Base-by-base conservation (phyloP, 129 eudicot genomes). In the Ambrosia trifida region DNA sequence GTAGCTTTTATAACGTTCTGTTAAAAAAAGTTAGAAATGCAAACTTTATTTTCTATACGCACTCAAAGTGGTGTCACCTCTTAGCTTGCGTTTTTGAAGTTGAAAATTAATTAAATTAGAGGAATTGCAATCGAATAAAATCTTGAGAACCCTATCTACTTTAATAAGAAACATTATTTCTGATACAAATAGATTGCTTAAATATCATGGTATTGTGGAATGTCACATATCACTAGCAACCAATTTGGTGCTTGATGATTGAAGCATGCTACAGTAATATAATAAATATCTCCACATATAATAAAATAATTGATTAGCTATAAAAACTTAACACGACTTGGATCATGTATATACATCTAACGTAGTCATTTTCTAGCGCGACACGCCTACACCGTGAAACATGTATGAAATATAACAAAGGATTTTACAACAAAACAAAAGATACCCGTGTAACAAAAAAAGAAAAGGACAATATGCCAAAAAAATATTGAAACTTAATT, bases 151-250 rank as follows among this genome's bases (percentile, higher is more conserved):
- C 75, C 24, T 76, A 76, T 76, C 80, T 60, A 49, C 70, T 58
- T 10, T 3, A 47, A 58, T 66, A 58, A 76, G 19, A 59, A 76
- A 76, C 32, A 76, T 46, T 76, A 76, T 76, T 59, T 59, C 43
- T 54, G 75, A 69, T 68, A 68, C 80, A 49, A 35, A 33, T 60
- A 9, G 75, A 59, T 76, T 43, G 50, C 43, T 8, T 13, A 68
- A 60, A 68, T 76, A 76, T 68, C 74, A 58, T 68, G 60, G 45
- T 47, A 59, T 68, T 59, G 46, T 47, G 70, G 64, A 61, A 76
- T 76, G 80, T 76, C 70, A 65, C 49, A 44, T 47, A 47, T 47
- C 80, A 76, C 80, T 76, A 59, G 31, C 80, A 69, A 76, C 54
- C 53, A 70, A 20, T 63, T 76, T 69, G 74, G 64, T 76, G 75